phyloP scores from a whole-genome alignment of 768 basidiomycete species.

The Boletus reticulatus region DNA sequence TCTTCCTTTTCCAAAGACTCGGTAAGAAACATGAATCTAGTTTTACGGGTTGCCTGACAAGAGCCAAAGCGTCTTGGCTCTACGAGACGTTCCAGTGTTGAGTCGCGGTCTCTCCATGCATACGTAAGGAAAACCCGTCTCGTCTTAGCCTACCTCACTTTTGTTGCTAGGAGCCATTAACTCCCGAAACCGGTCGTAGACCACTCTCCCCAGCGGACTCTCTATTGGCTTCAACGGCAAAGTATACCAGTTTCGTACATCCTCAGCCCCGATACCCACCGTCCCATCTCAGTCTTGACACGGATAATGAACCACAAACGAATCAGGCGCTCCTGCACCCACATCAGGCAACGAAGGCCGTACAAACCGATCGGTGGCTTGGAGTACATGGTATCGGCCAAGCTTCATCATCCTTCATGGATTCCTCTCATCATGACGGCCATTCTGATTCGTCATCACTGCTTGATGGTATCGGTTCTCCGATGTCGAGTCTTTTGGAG shows the following conservation, averaged over 20 bases:
- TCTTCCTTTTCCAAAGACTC: constrained; percentile 44
- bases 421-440: constrained; percentile 52
- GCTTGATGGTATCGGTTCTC: constrained; percentile 48
- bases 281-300: constrained; percentile 39
- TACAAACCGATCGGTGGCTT: constrained; percentile 60
- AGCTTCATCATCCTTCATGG: constrained; percentile 33
- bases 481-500: constrained; percentile 56
- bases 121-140: constrained; percentile 31
- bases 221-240: constrained; percentile 22
- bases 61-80: constrained; percentile 22
- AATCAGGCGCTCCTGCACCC: constrained; percentile 27
- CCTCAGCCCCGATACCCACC: constrained; percentile 25
- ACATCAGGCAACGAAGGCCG: constrained; percentile 57
- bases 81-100: constrained; percentile 35
- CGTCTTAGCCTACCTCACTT: constrained; percentile 7
- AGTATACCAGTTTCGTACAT: constrained; percentile 25
- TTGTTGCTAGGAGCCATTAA: constrained; percentile 40
- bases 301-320: constrained; percentile 41
- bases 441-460: constrained; percentile 77
- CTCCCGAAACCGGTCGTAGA: constrained; percentile 42
- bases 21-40: constrained; percentile 35
- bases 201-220: constrained; percentile 44
- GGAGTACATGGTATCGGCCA: constrained; percentile 32
- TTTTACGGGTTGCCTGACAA: constrained; percentile 27
- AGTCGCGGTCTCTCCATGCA: constrained; percentile 27